phyloP scores from a whole-genome alignment of 306 rosid genomes.

The Malus fusca region DNA sequence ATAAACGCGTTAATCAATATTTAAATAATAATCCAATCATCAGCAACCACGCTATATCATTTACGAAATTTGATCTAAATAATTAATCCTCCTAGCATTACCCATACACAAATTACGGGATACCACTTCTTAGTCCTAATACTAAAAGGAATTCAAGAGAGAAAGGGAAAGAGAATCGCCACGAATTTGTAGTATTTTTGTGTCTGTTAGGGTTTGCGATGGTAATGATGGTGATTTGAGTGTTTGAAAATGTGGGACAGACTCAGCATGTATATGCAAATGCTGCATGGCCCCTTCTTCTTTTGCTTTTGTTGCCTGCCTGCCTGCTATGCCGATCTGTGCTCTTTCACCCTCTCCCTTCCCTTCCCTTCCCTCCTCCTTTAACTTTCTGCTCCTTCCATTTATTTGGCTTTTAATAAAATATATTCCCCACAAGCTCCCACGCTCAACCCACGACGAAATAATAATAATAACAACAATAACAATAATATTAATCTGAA shows the following conservation, averaged over 20 bases:
- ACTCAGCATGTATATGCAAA: too few relatives aligned
- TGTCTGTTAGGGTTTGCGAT: slow-evolving; percentile 7
- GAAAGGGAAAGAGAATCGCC: slow-evolving; percentile 11
- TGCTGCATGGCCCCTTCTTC: background rate
- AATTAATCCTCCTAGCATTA: too few relatives aligned
- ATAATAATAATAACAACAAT: too few relatives aligned
- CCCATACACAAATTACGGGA: background rate
- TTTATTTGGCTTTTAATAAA: background rate
- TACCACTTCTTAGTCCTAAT: background rate
- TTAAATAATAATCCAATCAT: too few relatives aligned
- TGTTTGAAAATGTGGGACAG: slow-evolving; percentile 44
- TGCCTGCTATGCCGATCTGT: background rate
- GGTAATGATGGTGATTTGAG: slow-evolving; percentile 43
- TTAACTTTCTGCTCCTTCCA: background rate
- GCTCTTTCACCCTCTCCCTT: background rate
- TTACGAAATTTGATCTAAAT: too few relatives aligned
- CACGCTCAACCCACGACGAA: background rate
- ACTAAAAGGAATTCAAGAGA: background rate
- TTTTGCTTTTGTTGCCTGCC: slow-evolving; percentile 11
- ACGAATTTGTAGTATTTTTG: background rate
- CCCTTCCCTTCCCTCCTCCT: background rate
- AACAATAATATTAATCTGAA: background rate
- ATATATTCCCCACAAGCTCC: background rate
- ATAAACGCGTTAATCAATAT: too few relatives aligned
- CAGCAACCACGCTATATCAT: too few relatives aligned